Evolutionary conservation across 2,329 filamentous ascomycete species (phyloP).

Genomic region (Lithohypha guttulata): DNA sequence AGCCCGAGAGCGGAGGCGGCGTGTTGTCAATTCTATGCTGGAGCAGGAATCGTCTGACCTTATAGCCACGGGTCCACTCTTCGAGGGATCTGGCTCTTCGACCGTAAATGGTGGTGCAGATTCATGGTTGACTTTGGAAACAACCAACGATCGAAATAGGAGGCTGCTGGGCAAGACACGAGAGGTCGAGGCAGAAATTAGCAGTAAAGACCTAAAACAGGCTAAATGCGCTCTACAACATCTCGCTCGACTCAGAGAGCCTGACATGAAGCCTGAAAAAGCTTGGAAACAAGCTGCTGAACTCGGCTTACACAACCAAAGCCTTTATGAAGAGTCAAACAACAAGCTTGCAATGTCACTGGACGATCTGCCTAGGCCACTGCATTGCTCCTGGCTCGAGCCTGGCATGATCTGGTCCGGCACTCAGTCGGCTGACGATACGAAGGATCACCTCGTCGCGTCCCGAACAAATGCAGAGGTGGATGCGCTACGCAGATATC

Average conservation of each 20-base stretch:
- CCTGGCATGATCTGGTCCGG: conserved; percentile 52
- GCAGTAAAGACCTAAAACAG: conserved; percentile 3
- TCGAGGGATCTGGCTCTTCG: neutral
- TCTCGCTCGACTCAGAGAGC: conserved; percentile 2
- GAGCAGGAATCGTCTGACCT: neutral
- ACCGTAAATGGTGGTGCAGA: neutral
- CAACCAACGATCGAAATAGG: neutral
- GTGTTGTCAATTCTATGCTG: neutral
- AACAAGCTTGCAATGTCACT: conserved; percentile 18
- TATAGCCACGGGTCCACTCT: conserved; percentile 1
- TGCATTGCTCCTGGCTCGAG: conserved; percentile 51
- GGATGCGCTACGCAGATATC: neutral
- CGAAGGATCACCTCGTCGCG: conserved; percentile 16
- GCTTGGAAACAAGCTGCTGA: conserved; percentile 7
- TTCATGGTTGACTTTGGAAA: neutral
- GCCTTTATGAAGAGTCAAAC: neutral
- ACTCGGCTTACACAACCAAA: conserved; percentile 7
- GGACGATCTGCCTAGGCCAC: conserved; percentile 27
- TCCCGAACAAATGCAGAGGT: neutral
- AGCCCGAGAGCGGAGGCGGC: neutral
- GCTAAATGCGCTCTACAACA: conserved; percentile 7
- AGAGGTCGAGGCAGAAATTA: neutral
- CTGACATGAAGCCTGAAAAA: neutral
- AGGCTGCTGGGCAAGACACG: neutral
- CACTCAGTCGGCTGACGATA: conserved; percentile 44